phyloP scores from a whole-genome alignment of 305 asterid genomes.

The Rubia peregrina region DNA sequence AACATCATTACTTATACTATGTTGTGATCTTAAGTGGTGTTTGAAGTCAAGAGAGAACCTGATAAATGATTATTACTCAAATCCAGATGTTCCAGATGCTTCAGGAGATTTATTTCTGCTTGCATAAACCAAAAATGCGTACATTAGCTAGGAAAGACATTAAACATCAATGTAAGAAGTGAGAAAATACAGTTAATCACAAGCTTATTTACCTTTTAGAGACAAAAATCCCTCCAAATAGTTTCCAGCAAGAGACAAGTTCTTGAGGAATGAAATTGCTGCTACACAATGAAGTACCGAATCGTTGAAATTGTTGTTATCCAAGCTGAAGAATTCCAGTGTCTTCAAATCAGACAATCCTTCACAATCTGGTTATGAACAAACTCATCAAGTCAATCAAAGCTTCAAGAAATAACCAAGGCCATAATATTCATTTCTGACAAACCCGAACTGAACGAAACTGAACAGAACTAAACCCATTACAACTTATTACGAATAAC shows the following conservation, averaged over 20 bases:
- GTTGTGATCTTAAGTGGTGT: not conserved
- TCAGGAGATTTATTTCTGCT: constrained; percentile 1
- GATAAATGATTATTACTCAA: not conserved
- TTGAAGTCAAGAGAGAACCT: not conserved
- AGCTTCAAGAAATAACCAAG: not conserved
- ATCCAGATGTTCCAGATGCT: constrained; percentile 9
- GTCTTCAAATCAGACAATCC: constrained; percentile 1
- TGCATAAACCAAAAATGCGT: not conserved
- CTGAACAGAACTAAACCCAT: not conserved
- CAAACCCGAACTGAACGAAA: not conserved
- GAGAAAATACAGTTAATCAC: not conserved
- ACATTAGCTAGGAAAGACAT: not conserved
- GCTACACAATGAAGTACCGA: not conserved
- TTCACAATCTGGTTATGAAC: constrained; percentile 2
- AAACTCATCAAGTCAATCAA: not conserved
- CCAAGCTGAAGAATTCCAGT: not conserved
- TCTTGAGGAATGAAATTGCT: not conserved
- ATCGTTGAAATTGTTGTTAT: not conserved
- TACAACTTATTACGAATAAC: too few relatives aligned
- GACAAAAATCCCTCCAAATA: not conserved
- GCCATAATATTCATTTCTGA: too few relatives aligned
- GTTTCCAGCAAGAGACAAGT: not conserved
- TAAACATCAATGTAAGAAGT: not conserved
- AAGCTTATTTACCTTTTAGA: not conserved
- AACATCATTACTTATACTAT: not conserved